Evolutionary conservation across 129 eudicot genomes (phyloP).

Genomic region (Silybum marianum): DNA sequence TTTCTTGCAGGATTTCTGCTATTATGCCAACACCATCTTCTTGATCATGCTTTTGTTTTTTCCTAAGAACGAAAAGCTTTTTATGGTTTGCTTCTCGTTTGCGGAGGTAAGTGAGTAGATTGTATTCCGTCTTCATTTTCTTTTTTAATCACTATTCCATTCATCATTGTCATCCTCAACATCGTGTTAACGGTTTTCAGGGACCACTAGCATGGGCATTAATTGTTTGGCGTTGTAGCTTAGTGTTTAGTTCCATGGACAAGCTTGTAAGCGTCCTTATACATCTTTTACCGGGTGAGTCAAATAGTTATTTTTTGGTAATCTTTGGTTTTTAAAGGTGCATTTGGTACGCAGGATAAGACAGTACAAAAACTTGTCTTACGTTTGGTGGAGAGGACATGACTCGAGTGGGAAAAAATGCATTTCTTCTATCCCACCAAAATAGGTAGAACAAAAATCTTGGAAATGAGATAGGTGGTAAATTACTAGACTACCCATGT

Average conservation of each 20-base stretch:
- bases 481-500: background rate
- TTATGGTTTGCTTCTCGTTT: constrained; percentile 99
- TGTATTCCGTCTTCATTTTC: background rate
- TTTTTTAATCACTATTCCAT: background rate
- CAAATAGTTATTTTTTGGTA: background rate
- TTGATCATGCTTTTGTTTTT: constrained; percentile 81
- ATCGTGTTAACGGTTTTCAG: constrained; percentile 38
- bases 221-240: constrained; percentile 95
- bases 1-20: constrained; percentile 86
- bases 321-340: background rate
- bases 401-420: background rate
- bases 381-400: background rate
- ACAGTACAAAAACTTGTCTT: background rate
- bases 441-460: background rate
- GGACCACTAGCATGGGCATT: constrained; percentile 99
- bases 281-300: constrained; percentile 96
- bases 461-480: background rate
- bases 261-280: constrained; percentile 95
- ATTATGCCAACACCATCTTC: constrained; percentile 92
- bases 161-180: constrained; percentile 10
- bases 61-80: constrained; percentile 89
- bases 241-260: constrained; percentile 93
- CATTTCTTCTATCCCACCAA: background rate
- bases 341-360: background rate
- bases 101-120: constrained; percentile 73